Evolutionary conservation across 2,329 filamentous ascomycete genomes (phyloP).

Genomic region (Penicillium paneum): DNA sequence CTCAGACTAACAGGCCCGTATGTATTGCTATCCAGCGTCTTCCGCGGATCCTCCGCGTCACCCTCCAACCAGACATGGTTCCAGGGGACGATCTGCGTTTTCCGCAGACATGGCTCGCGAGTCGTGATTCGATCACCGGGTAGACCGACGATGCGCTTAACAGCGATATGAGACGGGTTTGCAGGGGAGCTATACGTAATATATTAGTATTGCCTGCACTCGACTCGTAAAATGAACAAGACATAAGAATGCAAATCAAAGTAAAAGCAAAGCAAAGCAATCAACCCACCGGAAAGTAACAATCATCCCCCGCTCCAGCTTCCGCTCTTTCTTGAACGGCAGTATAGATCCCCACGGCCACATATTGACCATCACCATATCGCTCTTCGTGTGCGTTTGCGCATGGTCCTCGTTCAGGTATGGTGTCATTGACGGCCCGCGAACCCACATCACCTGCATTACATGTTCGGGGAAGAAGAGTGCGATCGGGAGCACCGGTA

Average conservation of each 20-base stretch:
- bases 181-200: conserved; percentile 60
- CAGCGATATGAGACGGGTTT: conserved; percentile 64
- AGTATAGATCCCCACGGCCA: conserved; percentile 52
- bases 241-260: no score
- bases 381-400: conserved; percentile 38
- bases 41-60: conserved; percentile 65
- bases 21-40: conserved; percentile 78
- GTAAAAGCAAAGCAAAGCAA: background rate
- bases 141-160: conserved; percentile 81
- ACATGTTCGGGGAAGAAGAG: conserved; percentile 43
- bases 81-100: conserved; percentile 61
- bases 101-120: conserved; percentile 56
- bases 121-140: conserved; percentile 74
- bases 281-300: conserved; percentile 56
- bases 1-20: conserved; percentile 80
- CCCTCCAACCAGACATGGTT: conserved; percentile 96
- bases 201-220: background rate
- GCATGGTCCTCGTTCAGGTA: conserved; percentile 66
- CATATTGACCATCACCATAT: conserved; percentile 45
- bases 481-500: conserved; percentile 37
- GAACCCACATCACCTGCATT: conserved; percentile 42
- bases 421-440: conserved; percentile 68
- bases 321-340: conserved; percentile 47
- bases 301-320: conserved; percentile 68
- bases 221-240: background rate